Conservation (phyloP, 129 eudicot species). For the Centaurea solstitialis region DNA sequence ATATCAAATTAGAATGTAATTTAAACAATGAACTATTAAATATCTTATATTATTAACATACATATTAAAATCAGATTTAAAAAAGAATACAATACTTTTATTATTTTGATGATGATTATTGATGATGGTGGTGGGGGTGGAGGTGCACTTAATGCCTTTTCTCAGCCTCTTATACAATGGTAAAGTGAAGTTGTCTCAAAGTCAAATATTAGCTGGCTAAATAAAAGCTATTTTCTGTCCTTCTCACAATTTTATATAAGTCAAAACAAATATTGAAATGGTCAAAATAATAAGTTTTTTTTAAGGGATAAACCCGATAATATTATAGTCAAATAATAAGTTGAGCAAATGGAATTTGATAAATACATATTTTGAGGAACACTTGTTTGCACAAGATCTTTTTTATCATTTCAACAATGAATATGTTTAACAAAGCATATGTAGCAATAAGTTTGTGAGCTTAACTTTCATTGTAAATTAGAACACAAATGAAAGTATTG, state of each 20-base stretch:
- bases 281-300: no score
- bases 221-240: conserved; percentile 50
- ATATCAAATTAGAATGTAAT: no score
- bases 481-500: no score
- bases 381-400: not conserved
- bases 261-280: not conserved
- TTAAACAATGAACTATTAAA: no score
- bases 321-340: not conserved
- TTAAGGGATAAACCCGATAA: no score
- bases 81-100: no score
- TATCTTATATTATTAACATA: no score
- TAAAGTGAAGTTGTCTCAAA: conserved; percentile 16
- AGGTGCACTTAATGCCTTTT: conserved; percentile 12
- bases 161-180: not conserved
- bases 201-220: conserved; percentile 47
- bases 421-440: no score
- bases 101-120: conserved; percentile 4
- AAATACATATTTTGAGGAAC: not conserved
- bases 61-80: no score
- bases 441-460: no score
- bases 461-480: no score
- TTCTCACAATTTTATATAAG: conserved; percentile 9
- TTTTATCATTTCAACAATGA: not conserved
- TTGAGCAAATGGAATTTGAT: not conserved
- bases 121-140: not conserved